phyloP scores from a whole-genome alignment of 2,329 filamentous ascomycete species.

The Thielaviopsis musarum region DNA sequence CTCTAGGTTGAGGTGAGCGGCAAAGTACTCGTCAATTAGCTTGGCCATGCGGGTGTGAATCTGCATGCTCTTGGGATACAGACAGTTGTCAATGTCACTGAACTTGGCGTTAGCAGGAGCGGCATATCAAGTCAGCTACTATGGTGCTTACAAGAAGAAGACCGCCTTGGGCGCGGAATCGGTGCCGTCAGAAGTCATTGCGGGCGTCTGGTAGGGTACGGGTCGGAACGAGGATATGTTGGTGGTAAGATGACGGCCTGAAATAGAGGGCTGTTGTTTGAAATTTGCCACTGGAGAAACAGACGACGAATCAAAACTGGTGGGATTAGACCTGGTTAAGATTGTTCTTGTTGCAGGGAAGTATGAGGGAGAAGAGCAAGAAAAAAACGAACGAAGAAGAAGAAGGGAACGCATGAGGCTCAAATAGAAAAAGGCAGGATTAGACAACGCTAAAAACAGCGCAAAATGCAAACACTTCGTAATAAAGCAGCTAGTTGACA shows the following conservation, averaged over 20 bases:
- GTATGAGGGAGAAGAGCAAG: background rate
- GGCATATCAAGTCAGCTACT: background rate
- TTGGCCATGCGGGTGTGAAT: constrained; percentile 81
- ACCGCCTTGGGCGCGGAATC: constrained; percentile 21
- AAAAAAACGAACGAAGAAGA: background rate
- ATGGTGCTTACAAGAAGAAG: constrained; percentile 25
- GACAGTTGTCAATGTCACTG: constrained; percentile 97
- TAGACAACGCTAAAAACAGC: background rate
- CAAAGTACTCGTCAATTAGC: constrained; percentile 53
- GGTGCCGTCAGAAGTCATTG: background rate
- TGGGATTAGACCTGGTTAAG: background rate
- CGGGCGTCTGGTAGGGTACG: background rate
- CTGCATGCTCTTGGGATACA: constrained; percentile 73
- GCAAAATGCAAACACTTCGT: background rate
- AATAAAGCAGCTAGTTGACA: background rate
- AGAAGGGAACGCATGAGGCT: background rate
- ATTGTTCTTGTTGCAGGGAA: background rate
- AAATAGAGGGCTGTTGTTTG: background rate
- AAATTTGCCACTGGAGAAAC: background rate
- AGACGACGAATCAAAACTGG: background rate
- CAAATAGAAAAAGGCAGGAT: background rate
- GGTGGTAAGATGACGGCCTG: background rate
- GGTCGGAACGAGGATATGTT: background rate
- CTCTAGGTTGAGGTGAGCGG: constrained; percentile 54
- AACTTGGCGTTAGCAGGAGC: constrained; percentile 15